phyloP scores from a whole-genome alignment of 2,329 filamentous ascomycete species.

The Lomentospora prolificans region DNA sequence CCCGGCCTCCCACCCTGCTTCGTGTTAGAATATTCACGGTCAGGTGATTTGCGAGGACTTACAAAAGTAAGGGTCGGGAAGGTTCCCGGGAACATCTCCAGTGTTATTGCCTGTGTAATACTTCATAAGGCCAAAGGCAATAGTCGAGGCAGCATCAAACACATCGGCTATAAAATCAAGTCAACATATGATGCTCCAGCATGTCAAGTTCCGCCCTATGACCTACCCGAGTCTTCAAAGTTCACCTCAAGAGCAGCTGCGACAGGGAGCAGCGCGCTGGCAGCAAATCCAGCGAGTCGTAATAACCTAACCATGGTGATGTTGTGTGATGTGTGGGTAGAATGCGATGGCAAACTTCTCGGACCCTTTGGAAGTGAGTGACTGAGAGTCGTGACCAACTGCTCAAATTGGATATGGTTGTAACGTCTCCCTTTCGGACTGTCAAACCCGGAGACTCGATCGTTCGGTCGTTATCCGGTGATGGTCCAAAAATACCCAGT shows the following conservation, averaged over 20 bases:
- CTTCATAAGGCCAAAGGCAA: slow-evolving; percentile 36
- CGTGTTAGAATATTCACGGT: slow-evolving; percentile 35
- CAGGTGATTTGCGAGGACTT: slow-evolving; percentile 27
- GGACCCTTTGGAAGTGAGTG: not conserved
- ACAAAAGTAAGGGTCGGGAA: slow-evolving; percentile 57
- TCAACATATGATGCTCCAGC: too few species aligned
- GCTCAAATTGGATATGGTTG: not conserved
- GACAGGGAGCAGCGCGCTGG: slow-evolving; percentile 9
- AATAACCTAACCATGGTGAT: slow-evolving; percentile 11
- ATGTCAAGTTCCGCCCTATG: too few species aligned
- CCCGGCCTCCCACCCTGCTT: slow-evolving; percentile 56
- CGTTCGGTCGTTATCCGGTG: not conserved
- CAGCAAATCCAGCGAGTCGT: slow-evolving; percentile 6
- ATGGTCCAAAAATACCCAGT: not conserved
- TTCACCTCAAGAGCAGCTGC: slow-evolving; percentile 9
- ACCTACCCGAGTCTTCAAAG: slow-evolving; percentile 21
- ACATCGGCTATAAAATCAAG: slow-evolving; percentile 34
- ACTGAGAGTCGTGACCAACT: not conserved
- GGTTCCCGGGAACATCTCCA: slow-evolving; percentile 46
- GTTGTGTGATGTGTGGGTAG: not conserved
- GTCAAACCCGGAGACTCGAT: not conserved
- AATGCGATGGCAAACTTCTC: not conserved
- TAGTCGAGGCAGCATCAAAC: slow-evolving; percentile 35
- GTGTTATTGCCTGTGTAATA: slow-evolving; percentile 50
- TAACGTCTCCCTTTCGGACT: not conserved